phyloP scores from a whole-genome alignment of 192 early-diverging fungal species.

The Kickxella alabastrina region DNA sequence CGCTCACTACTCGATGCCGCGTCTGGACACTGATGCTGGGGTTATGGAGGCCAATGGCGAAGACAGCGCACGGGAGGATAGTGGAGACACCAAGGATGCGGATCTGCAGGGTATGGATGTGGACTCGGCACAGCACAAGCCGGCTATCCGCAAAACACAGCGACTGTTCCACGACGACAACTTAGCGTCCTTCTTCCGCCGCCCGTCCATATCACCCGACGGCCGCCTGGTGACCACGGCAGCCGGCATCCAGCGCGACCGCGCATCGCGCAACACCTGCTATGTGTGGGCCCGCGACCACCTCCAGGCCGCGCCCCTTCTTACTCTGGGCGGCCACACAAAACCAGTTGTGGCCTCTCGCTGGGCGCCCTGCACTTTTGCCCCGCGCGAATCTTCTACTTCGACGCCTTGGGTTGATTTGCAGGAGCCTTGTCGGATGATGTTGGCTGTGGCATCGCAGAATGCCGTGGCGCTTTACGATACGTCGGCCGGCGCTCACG shows the following conservation, averaged over 20 bases:
- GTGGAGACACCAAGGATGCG: not conserved
- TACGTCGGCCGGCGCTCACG: constrained; percentile 61
- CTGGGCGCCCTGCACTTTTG: constrained; percentile 54
- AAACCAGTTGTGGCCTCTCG: constrained; percentile 78
- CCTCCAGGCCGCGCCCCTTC: constrained; percentile 61
- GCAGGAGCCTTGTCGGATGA: constrained; percentile 69
- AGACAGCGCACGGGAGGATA: constrained; percentile 5
- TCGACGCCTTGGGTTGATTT: constrained; percentile 12
- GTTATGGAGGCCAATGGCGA: no score
- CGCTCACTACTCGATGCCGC: constrained; percentile 29
- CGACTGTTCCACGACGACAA: constrained; percentile 82
- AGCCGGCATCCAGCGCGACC: constrained; percentile 61
- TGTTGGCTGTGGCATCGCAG: constrained; percentile 84
- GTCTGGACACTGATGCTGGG: not conserved
- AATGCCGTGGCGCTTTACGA: constrained; percentile 84
- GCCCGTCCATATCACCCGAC: constrained; percentile 84
- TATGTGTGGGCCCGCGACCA: constrained; percentile 65
- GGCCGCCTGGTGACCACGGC: constrained; percentile 79
- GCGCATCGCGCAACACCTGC: constrained; percentile 56
- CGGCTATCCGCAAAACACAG: constrained; percentile 8
- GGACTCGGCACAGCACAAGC: not conserved
- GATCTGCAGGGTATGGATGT: not conserved
- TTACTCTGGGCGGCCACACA: constrained; percentile 62
- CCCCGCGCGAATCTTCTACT: not conserved
- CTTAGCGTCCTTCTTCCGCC: constrained; percentile 84